Base-by-base conservation (phyloP, 2,329 filamentous ascomycete species). In the Nannizziopsis arthrosporioides region DNA sequence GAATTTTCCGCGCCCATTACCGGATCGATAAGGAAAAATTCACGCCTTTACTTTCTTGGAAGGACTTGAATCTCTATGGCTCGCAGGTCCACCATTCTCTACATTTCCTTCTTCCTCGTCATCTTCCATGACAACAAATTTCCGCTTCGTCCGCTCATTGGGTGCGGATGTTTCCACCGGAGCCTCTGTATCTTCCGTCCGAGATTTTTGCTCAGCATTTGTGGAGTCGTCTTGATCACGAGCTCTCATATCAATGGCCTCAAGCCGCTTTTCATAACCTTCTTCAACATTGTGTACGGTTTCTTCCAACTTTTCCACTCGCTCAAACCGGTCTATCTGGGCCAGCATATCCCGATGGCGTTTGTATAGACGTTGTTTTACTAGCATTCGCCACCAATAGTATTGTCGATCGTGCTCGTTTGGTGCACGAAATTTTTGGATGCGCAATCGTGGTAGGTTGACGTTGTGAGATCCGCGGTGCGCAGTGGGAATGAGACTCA, bases 351-450 rank as follows among this genome's bases (percentile, higher is more conserved):
- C 79, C 31, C 70, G 69, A 51, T 80, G 79, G 54, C 76, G 74
- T 54, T 75, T 72, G 61, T 75, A 80, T 12, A 82, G 70, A 14
- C 79, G 70, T 54, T 81, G 74, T 61, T 82, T 82, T 32, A 77
- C 70, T 27, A 80, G 71, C 55, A 81, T 65, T 5, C 79, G 71
- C 79, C 79, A 82, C 66, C 80, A 80, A 61, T 78, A 82, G 62
- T 80, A 82, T 30, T 70, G 68, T 10, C 74, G 66, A 56, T 82
- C 79, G 52, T 76, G 68, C 38, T 71, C 68, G 51, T 80, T 72
- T 2, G 68, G 66, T 0, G 72, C 60, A 18, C 64, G 64, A 22
- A 63, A 62, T 47, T 70, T 69, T 52, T 69, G 69, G 46, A 70
- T 69, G 32, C 68, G 57, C 57, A 78, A 52, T 62, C 74, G 64